Evolutionary conservation across 768 basidiomycete species (phyloP).

Genomic region (Boletus rufocinnamomeus): DNA sequence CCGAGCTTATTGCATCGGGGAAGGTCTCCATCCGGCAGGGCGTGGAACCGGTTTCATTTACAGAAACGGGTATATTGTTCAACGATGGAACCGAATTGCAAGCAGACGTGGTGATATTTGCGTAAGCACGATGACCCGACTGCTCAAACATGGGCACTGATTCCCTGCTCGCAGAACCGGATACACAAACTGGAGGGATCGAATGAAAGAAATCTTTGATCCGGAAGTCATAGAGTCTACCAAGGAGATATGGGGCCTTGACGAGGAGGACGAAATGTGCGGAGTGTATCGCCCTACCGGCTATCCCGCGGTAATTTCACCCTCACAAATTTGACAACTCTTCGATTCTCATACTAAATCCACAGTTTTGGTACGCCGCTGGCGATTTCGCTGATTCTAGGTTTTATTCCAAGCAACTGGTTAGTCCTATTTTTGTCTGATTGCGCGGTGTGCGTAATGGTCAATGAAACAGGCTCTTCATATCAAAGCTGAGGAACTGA

Average conservation of each 20-base stretch:
- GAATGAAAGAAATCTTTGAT: slow-evolving; percentile 4
- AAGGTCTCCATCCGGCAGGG: slow-evolving; percentile 1
- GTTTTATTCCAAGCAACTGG: slow-evolving; percentile 6
- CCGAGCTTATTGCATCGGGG: slow-evolving; percentile 4
- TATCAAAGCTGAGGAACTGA: slow-evolving; percentile 9
- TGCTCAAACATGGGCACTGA: background rate
- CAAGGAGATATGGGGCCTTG: slow-evolving; percentile 8
- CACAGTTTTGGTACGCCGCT: slow-evolving; percentile 6
- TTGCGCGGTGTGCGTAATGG: background rate
- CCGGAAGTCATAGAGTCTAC: slow-evolving; percentile 2
- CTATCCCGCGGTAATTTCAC: slow-evolving; percentile 1
- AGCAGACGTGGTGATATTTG: slow-evolving; percentile 7
- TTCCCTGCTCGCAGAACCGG: slow-evolving; percentile 1
- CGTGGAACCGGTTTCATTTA: slow-evolving; percentile 8
- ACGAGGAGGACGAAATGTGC: slow-evolving; percentile 6
- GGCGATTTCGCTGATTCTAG: slow-evolving; percentile 7
- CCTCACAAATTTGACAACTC: background rate
- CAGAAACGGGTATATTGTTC: slow-evolving; percentile 1
- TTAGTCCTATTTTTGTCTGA: background rate
- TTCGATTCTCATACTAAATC: background rate
- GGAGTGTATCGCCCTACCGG: slow-evolving; percentile 8
- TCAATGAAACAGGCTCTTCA: slow-evolving; percentile 1
- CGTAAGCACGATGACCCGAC: background rate
- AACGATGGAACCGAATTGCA: slow-evolving; percentile 1
- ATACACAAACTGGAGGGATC: slow-evolving; percentile 7